phyloP scores from a whole-genome alignment of 106 monocot species.

The Xerophyta viscosa region DNA sequence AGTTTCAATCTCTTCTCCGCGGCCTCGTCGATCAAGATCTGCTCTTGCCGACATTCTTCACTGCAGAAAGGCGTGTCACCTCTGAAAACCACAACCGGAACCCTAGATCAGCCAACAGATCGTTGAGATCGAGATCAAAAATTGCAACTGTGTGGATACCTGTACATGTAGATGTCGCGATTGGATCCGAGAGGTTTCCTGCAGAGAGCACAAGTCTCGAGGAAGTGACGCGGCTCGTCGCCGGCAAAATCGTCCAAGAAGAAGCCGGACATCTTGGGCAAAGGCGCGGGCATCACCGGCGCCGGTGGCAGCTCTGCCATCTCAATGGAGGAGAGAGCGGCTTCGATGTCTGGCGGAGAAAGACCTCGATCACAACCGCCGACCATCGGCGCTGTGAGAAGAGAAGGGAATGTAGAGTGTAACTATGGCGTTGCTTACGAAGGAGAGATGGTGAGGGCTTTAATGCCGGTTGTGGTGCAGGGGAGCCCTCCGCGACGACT shows the following conservation, averaged over 20 bases:
- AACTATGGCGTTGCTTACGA: too few relatives aligned
- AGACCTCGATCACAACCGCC: too few relatives aligned
- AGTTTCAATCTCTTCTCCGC: constrained; percentile 12
- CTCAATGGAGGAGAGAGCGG: too few relatives aligned
- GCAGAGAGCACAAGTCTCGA: constrained; percentile 72
- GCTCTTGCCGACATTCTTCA: constrained; percentile 43
- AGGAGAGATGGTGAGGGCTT: too few relatives aligned
- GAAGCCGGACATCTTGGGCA: constrained; percentile 5
- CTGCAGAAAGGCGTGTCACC: constrained; percentile 49
- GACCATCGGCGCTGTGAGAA: too few relatives aligned
- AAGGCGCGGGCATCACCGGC: too few relatives aligned
- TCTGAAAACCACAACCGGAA: constrained; percentile 8
- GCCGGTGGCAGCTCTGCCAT: too few relatives aligned
- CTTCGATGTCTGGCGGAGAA: too few relatives aligned
- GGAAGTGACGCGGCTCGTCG: constrained; percentile 35
- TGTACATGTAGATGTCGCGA: constrained; percentile 88
- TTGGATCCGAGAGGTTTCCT: constrained; percentile 50
- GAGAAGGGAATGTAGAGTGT: too few relatives aligned
- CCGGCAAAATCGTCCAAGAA: constrained; percentile 22
- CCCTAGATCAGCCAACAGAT: background rate
- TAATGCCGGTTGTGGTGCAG: too few relatives aligned
- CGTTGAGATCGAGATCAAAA: too few relatives aligned
- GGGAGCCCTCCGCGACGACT: too few relatives aligned
- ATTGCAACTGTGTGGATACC: constrained; percentile 9
- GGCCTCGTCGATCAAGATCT: constrained; percentile 41